These are phyloP conservation scores for Rhizopogon hawkerae DNA, from an alignment of 1,284 basidiomycete species.

Conservation along the genomic window DNA sequence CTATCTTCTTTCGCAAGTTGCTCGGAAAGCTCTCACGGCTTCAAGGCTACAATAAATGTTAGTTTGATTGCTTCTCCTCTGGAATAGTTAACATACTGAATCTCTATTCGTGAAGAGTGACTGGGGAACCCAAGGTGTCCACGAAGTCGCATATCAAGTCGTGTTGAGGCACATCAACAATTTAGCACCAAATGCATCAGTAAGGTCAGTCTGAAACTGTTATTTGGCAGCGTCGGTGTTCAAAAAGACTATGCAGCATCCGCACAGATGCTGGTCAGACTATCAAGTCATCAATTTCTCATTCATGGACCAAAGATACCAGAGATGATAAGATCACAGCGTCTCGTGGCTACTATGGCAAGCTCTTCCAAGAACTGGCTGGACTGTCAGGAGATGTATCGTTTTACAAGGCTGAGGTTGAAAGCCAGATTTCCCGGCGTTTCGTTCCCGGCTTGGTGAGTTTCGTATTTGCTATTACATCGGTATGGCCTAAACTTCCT, in stretches of 20 bases:
- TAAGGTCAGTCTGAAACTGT: conserved; percentile 32
- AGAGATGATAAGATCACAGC: conserved; percentile 35
- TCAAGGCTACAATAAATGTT: conserved; percentile 61
- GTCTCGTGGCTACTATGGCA: conserved; percentile 56
- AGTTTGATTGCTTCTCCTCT: conserved; percentile 19
- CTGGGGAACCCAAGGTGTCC: conserved; percentile 35
- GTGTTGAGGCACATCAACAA: conserved; percentile 63
- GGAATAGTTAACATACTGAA: neutral
- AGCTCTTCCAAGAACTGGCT: conserved; percentile 67
- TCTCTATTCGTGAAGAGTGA: neutral
- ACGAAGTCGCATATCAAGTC: conserved; percentile 76
- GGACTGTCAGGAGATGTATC: conserved; percentile 58
- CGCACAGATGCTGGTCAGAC: conserved; percentile 74
- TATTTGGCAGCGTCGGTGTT: neutral
- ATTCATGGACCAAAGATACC: conserved; percentile 73
- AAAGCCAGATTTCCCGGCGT: conserved; percentile 57
- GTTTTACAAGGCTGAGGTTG: conserved; percentile 67
- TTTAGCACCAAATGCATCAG: conserved; percentile 66
- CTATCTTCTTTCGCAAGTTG: conserved; percentile 64
- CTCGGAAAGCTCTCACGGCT: conserved; percentile 57
- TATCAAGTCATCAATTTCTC: conserved; percentile 78
- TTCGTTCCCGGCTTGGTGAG: conserved; percentile 50
- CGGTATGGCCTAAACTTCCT: neutral
- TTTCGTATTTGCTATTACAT: neutral
- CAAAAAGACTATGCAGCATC: conserved; percentile 44